Conservation (phyloP, 345 rosid species). For the Populus deltoides region DNA sequence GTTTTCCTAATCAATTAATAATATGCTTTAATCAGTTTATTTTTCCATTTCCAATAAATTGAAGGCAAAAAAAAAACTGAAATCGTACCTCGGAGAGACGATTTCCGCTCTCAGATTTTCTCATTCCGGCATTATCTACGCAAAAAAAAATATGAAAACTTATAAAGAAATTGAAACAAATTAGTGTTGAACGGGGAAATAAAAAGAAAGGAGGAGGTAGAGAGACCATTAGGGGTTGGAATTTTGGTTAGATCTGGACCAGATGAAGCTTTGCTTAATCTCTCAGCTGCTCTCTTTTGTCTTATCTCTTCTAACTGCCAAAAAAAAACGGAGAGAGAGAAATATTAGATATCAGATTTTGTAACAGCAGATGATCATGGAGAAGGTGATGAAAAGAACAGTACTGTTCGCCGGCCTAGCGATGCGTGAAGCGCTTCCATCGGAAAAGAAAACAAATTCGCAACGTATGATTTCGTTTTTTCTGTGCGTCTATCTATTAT, state of each 20-base stretch:
- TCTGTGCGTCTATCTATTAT: neutral
- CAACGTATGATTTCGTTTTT: neutral
- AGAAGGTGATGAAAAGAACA: neutral
- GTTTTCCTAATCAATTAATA: neutral
- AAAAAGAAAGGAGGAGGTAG: neutral
- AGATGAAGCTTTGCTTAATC: constrained; percentile 67
- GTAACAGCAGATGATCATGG: neutral
- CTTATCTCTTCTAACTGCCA: constrained; percentile 87
- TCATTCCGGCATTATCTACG: constrained; percentile 56
- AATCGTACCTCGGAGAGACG: constrained; percentile 68
- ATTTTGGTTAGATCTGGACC: constrained; percentile 74
- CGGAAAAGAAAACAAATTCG: constrained; percentile 1
- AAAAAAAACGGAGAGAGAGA: neutral
- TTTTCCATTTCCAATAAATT: neutral
- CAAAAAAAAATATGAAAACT: neutral
- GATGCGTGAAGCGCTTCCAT: constrained; percentile 85
- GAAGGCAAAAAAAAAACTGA: neutral
- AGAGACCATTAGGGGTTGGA: constrained; percentile 53
- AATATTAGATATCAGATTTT: neutral
- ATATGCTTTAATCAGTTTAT: neutral
- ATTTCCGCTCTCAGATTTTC: constrained; percentile 77
- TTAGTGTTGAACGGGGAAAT: neutral
- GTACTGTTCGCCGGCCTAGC: constrained; percentile 92
- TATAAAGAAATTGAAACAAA: neutral
- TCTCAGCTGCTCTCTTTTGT: constrained; percentile 88